Evolutionary conservation across 805 yeast species (phyloP), one percentile per base, ranked within the genome.

Genomic region (Ogataea minuta): DNA sequence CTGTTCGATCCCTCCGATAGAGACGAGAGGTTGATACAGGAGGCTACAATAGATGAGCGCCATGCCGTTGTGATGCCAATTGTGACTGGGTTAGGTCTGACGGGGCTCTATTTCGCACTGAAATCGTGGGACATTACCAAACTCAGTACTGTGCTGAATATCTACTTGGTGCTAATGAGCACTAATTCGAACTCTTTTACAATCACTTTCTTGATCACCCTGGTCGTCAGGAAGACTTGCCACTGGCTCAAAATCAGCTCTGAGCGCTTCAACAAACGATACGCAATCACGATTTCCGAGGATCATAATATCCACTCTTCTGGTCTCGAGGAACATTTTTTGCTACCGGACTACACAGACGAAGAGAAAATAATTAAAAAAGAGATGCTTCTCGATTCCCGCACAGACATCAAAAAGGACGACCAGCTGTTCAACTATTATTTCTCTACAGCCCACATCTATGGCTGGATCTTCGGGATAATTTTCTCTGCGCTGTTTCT

Each of bases 41-140:
- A 43, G 5, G 34, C 50, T 1, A 21, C 41, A 3, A 48, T 56
- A 9, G 54, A 51, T 19, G 54, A 56, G 50, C 34, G 63, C 56
- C 31, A 44, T 12, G 79, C 72, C 0, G 27, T 67, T 4, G 12
- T 58, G 3, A 49, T 75, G 53, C 83, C 84, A 0, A 39, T 77
- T 4, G 10, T 67, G 6, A 72, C 75, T 4, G 71, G 72, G 6
- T 36, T 46, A 13, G 52, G 49, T n/a, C 56, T 78, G 28, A 42
- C 60, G 21, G 63, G 64, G 0, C 38, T 76, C 26, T 68, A 72
- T 49, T 64, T 60, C 39, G 53, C 55, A 4, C 34, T 72, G 32
- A 62, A 63, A 38, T 53, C 57, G 26, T 47, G 65, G 33, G 62
- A 65, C 40, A 46, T 45, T 8, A 62, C 57, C 4, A 46, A 43